Evolutionary conservation across 2,329 filamentous ascomycete genomes (phyloP).

Genomic region (Mollisiaceae sp.): DNA sequence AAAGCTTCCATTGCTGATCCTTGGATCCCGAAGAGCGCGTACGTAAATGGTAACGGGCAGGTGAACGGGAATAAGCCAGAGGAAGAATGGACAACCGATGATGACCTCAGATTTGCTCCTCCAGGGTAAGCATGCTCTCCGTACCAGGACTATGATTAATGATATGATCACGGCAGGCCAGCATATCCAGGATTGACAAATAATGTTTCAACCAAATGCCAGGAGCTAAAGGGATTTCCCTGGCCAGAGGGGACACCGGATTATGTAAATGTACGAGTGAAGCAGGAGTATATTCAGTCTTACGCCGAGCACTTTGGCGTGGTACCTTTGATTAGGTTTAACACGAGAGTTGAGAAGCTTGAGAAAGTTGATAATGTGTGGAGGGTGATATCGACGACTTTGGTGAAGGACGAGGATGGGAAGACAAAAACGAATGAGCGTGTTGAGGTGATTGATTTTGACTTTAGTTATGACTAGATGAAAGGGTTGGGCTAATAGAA

Average conservation of each 20-base stretch:
- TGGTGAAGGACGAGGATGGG: background rate
- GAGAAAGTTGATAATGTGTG: constrained; percentile 32
- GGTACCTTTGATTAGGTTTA: constrained; percentile 30
- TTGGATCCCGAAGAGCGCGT: constrained; percentile 11
- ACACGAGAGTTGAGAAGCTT: constrained; percentile 36
- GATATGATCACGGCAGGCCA: constrained; percentile 22
- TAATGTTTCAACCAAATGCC: constrained; percentile 36
- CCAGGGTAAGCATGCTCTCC: constrained; percentile 29
- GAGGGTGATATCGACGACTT: constrained; percentile 29
- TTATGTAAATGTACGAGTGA: constrained; percentile 34
- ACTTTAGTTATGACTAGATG: no score
- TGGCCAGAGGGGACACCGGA: constrained; percentile 37
- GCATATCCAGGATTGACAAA: constrained; percentile 37
- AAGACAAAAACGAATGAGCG: background rate
- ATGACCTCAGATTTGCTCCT: constrained; percentile 35
- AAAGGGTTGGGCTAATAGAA: no score
- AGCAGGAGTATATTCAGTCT: constrained; percentile 33
- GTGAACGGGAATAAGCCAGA: background rate
- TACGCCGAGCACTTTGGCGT: constrained; percentile 31
- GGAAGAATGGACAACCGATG: constrained; percentile 9
- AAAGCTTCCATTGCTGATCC: constrained; percentile 32
- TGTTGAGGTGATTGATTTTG: background rate
- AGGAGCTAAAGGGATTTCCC: constrained; percentile 31
- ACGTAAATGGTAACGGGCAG: background rate
- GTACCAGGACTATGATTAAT: background rate